Base-by-base conservation (phyloP, 176 grass and related monocot species). In the maize (Zea mays) region DNA sequence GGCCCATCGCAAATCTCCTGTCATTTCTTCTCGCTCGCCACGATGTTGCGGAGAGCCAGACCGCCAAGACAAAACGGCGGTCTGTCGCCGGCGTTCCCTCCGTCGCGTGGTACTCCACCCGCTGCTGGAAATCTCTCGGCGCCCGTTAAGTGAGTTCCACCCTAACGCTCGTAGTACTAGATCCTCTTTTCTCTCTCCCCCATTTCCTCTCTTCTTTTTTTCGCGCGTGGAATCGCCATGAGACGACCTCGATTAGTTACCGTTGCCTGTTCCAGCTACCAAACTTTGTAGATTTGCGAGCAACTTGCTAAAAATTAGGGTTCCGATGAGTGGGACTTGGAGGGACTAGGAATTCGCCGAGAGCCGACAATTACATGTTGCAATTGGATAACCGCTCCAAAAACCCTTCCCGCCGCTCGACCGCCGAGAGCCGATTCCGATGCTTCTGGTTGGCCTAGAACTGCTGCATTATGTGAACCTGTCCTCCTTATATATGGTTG, bases 401-500 rank as follows among this genome's bases (percentile, higher is more conserved):
- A 27, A 27, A 27, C 27, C 27, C 27, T 27, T 27, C 27, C 19
- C 21, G 10, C 9, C 10, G 19, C 21, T 34, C 58, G 19, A 45
- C 9, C 33, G 69, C 73, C 43, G 0, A 79, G 69, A 88, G 75
- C 36, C 39, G 13, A 52, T 39, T 77, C 57, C 54, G 0, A 75
- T 76, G 81, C 81, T n/a, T 35, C 54, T 65, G 56, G 50, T 78
- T 67, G 14, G 47, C 44, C n/a, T 27, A 27, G 27, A 27, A 0
- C 17, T 27, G 6, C 60, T 65, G 52, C 6, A 16, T 88, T 84
- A 56, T 3, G 14, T 76, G 81, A 80, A 84, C 79, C 64, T 40
- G 55, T 6, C 56, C 11, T 3, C 1, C 3, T 27, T 27, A 27
- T n/a, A n/a, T n/a, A n/a, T 27, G 27, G 27, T 27, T 27, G 27